Conservation (phyloP, 257 asterid species). For the Solanum sitiens region DNA sequence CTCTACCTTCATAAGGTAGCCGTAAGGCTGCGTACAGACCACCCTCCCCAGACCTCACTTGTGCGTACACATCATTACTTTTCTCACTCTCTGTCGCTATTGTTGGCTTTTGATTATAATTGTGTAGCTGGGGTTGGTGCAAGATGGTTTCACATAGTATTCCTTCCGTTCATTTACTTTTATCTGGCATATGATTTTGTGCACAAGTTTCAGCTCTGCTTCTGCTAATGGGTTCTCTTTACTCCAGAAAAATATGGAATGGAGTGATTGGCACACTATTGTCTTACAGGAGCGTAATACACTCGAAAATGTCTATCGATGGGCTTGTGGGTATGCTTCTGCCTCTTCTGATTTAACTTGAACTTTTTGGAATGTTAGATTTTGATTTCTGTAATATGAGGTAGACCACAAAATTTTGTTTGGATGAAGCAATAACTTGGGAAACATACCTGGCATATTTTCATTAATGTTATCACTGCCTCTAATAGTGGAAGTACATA, state of each 20-base stretch:
- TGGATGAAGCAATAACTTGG: not conserved
- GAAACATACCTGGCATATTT: not conserved
- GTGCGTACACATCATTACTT: not conserved
- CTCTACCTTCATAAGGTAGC: not conserved
- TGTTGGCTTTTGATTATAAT: not conserved
- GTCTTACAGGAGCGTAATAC: conserved; percentile 72
- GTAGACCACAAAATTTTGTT: not conserved
- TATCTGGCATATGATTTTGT: not conserved
- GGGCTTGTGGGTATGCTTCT: conserved; percentile 91
- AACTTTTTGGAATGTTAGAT: not conserved
- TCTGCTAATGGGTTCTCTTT: not conserved
- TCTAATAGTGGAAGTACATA: not conserved
- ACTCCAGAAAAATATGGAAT: conserved; percentile 60
- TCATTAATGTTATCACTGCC: not conserved
- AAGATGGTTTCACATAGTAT: not conserved
- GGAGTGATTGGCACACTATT: conserved; percentile 71
- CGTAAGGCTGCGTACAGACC: not conserved
- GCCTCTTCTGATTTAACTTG: not conserved
- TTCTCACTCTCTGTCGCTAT: not conserved
- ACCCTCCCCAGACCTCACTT: not conserved
- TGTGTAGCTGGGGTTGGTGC: not conserved
- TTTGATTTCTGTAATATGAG: not conserved
- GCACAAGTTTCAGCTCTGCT: not conserved
- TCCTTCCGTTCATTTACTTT: not conserved
- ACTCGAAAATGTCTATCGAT: conserved; percentile 63